Percentiles rank a stretch among this genome's conserved stretches.
phyloP scores from a whole-genome alignment of 1,284 basidiomycete genomes.

The Termitomyces sp. region DNA sequence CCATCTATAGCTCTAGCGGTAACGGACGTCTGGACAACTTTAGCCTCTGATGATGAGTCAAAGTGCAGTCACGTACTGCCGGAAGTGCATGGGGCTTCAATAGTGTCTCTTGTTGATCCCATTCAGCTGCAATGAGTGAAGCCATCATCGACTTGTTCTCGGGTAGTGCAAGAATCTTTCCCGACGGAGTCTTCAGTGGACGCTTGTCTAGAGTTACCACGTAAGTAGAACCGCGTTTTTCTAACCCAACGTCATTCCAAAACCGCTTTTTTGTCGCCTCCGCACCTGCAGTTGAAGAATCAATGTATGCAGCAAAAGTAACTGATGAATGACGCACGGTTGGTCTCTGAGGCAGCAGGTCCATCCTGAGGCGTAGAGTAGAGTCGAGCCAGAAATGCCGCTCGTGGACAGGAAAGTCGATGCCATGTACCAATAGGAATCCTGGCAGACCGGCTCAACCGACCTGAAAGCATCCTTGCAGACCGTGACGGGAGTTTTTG shows the following conservation, averaged over 20 bases:
- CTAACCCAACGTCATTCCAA: constrained; percentile 84
- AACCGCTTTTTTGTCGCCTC: constrained; percentile 84
- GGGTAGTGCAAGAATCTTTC: constrained; percentile 72
- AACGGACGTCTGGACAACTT: constrained; percentile 69
- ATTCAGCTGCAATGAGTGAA: constrained; percentile 87
- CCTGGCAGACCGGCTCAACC: constrained; percentile 13
- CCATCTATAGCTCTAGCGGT: constrained; percentile 87
- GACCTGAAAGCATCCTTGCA: constrained; percentile 16
- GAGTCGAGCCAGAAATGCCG: constrained; percentile 18
- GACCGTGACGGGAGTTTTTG: background rate
- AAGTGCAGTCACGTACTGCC: constrained; percentile 49
- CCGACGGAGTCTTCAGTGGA: constrained; percentile 83
- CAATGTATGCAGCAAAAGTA: background rate
- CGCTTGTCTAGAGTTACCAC: constrained; percentile 81
- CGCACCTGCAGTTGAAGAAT: constrained; percentile 50
- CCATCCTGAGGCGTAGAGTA: constrained; percentile 32
- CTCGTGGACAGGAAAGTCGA: constrained; percentile 3
- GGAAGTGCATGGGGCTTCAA: constrained; percentile 91
- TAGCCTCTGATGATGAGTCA: background rate
- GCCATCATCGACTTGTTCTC: constrained; percentile 70
- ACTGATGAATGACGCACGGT: constrained; percentile 36
- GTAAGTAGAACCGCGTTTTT: constrained; percentile 53
- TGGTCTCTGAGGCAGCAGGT: constrained; percentile 48
- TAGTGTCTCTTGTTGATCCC: constrained; percentile 87
- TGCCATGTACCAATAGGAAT: constrained; percentile 8